Evolutionary conservation across 176 grass and related monocot species (phyloP).

Genomic region (Carex cristatella): DNA sequence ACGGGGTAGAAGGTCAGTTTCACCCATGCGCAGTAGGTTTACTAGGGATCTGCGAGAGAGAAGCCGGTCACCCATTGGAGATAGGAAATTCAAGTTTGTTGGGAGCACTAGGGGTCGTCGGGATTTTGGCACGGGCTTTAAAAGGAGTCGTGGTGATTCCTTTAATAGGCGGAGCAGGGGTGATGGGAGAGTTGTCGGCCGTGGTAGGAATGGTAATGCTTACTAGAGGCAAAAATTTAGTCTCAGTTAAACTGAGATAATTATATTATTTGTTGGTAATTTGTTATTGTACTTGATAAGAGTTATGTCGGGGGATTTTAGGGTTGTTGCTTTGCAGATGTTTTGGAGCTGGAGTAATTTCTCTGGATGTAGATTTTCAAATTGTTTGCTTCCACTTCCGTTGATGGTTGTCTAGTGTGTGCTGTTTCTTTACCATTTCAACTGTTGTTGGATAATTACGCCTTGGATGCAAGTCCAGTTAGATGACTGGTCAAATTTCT

Average conservation of each 20-base stretch:
- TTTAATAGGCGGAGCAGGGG: slow-evolving; percentile 30
- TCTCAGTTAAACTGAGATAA: background rate
- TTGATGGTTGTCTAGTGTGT: background rate
- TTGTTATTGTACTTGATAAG: background rate
- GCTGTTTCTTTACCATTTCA: background rate
- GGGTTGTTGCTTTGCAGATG: background rate
- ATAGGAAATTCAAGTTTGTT: slow-evolving; percentile 45
- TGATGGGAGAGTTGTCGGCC: slow-evolving; percentile 24
- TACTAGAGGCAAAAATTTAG: background rate
- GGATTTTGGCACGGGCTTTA: slow-evolving; percentile 26
- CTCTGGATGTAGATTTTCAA: background rate
- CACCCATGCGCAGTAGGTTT: slow-evolving; percentile 47
- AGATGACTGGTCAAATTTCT: background rate
- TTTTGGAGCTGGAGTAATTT: background rate
- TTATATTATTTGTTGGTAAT: slow-evolving; percentile 12
- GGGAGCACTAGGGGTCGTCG: slow-evolving; percentile 33
- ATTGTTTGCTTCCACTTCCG: background rate
- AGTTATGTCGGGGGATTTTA: background rate
- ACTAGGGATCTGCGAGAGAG: slow-evolving; percentile 37
- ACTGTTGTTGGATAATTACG: background rate
- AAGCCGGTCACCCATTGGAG: slow-evolving; percentile 51
- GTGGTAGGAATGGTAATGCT: slow-evolving; percentile 36
- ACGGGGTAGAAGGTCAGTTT: slow-evolving; percentile 32
- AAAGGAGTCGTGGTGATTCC: slow-evolving; percentile 40
- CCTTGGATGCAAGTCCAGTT: background rate